Conservation (phyloP, 2,329 filamentous ascomycete genomes). For the Xylariomycetidae sp. region DNA sequence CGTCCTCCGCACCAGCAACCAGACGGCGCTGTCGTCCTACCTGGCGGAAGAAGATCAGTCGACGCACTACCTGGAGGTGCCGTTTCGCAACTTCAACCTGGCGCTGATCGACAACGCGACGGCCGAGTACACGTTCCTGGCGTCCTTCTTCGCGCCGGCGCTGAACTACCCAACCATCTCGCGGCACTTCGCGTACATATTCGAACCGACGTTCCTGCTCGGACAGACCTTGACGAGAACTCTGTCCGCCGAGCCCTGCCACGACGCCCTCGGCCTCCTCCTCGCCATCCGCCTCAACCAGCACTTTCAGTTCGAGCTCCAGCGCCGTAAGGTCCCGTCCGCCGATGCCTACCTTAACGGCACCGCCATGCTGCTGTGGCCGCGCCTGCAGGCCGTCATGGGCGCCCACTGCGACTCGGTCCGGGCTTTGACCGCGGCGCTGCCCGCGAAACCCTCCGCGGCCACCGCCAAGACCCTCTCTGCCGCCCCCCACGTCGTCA, state of each 20-base stretch:
- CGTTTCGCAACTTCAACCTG: constrained; percentile 92
- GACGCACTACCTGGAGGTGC: constrained; percentile 80
- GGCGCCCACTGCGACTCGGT: constrained; percentile 88
- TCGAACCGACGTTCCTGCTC: constrained; percentile 81
- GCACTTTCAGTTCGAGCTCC: constrained; percentile 87
- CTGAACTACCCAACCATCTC: constrained; percentile 72
- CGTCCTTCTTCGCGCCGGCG: constrained; percentile 78
- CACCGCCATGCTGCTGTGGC: constrained; percentile 94
- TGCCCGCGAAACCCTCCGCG: constrained; percentile 40
- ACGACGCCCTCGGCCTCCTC: constrained; percentile 79
- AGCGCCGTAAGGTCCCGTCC: constrained; percentile 82
- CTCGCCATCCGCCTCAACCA: constrained; percentile 93
- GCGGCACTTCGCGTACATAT: constrained; percentile 79
- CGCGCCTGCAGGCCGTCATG: constrained; percentile 89
- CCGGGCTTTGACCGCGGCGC: constrained; percentile 51
- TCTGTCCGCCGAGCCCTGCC: constrained; percentile 68
- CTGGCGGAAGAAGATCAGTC: constrained; percentile 84
- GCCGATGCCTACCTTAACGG: constrained; percentile 90
- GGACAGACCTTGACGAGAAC: constrained; percentile 71
- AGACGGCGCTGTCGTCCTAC: constrained; percentile 76
- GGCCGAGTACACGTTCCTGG: constrained; percentile 90
- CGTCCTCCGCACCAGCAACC: constrained; percentile 65
- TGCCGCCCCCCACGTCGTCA: constrained; percentile 82
- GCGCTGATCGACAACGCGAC: constrained; percentile 90
- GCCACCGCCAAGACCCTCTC: constrained; percentile 56